Base-by-base conservation (phyloP, 345 rosid genomes). In the Microcos paniculata region DNA sequence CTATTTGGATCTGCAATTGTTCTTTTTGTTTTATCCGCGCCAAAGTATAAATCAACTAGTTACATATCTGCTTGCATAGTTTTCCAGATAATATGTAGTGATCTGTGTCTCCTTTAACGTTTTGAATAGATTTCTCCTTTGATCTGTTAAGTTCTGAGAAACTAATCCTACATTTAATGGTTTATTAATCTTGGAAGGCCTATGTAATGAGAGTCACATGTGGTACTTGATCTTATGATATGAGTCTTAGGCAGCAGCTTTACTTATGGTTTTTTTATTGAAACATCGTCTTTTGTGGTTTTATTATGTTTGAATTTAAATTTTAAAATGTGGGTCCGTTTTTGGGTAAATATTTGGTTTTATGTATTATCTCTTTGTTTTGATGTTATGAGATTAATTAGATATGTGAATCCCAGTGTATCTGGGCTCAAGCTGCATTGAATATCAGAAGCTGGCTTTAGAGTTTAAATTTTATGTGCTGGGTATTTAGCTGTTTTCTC, bases 1-100 rank as follows among this genome's bases (percentile, higher is more conserved):
- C 62, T 75, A 30, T 15, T 65, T 65, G 77, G 79, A 81, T 79
- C 77, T 70, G 64, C 38, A 43, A 42, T 59, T 53, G 30, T 59
- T 75, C 14, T 51, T 35, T 53, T 40, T 30, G 21, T 21, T 11
- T 59, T 65, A 42, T 42, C 1, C n/a, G 10, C 28, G 38, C 38
- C 28, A 59, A 28, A 59, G 30, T 13, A 30, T 59, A 16, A 26
- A 58, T 28, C 63, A 31, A 4, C 24, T 31, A 1, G 53, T 42
- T 31, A 10, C 15, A 8, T 21, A 19, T 76, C 31, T 19, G 52
- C 67, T 12, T 58, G 10, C 35, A 12, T 48, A 56, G 26, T 56
- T n/a, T 12, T 42, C 16, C 31, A 6, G 23, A 43, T 78, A 52
- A 58, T 56, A 38, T 55, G 76, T 64, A 30, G 59, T 72, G 80